phyloP scores from a whole-genome alignment of 1,284 basidiomycete species.

The Rhodotorula sp. region DNA sequence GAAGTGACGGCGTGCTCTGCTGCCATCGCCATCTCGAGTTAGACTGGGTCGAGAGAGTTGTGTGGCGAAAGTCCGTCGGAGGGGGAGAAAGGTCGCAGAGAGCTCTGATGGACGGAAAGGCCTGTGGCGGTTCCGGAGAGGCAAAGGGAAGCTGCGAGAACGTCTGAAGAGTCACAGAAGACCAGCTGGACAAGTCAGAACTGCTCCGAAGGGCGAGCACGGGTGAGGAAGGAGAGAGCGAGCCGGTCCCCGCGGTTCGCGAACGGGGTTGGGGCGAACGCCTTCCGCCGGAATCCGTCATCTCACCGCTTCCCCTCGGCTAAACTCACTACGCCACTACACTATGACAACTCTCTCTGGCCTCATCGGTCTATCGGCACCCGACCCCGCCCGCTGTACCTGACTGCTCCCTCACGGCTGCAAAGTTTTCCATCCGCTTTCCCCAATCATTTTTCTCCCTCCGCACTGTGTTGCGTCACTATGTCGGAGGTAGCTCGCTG shows the following conservation, averaged over 20 bases:
- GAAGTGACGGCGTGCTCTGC: neutral
- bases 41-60: neutral
- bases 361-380: no score
- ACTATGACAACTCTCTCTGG: no score
- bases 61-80: no score
- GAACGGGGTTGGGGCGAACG: no score
- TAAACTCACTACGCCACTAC: no score
- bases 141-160: neutral
- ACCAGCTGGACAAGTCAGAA: neutral
- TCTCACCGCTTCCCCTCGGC: no score
- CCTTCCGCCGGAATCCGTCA: no score
- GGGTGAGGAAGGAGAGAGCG: neutral
- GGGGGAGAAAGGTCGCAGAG: slow-evolving; percentile 46
- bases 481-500: no score
- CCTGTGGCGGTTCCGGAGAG: neutral
- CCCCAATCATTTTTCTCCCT: no score
- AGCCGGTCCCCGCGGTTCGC: no score
- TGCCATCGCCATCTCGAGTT: neutral
- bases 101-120: neutral
- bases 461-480: no score
- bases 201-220: neutral
- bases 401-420: neutral
- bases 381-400: no score
- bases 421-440: neutral
- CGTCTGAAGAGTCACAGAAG: neutral